These are phyloP conservation scores for Millerago galiae DNA, from an alignment of 805 yeast genomes.

Conservation along the genomic window DNA sequence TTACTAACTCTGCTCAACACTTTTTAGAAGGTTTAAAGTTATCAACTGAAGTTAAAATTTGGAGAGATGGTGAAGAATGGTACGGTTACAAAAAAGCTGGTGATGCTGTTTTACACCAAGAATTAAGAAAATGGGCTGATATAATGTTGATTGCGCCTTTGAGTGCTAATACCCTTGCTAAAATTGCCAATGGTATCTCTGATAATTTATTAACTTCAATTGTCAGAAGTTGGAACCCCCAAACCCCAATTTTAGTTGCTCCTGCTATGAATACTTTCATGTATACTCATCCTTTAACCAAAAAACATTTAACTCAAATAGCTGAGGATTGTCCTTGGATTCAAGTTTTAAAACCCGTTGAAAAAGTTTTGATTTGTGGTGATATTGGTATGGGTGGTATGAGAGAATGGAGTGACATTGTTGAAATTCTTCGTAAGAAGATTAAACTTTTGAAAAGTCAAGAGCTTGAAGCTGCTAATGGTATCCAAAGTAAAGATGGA, in stretches of 20 bases:
- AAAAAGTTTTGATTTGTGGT: slow-evolving; percentile 73
- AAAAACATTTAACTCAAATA: slow-evolving; percentile 56
- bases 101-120: slow-evolving; percentile 75
- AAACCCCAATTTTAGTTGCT: slow-evolving; percentile 66
- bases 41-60: slow-evolving; percentile 68
- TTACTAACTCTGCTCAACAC: slow-evolving; percentile 71
- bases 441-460: slow-evolving; percentile 11
- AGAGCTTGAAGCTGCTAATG: slow-evolving; percentile 26
- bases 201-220: slow-evolving; percentile 71
- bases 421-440: slow-evolving; percentile 44
- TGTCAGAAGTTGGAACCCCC: slow-evolving; percentile 72
- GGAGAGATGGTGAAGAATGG: slow-evolving; percentile 87
- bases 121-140: slow-evolving; percentile 81
- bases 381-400: slow-evolving; percentile 91
- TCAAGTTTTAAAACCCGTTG: slow-evolving; percentile 71
- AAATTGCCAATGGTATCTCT: slow-evolving; percentile 69
- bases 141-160: slow-evolving; percentile 69
- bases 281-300: slow-evolving; percentile 75
- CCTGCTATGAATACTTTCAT: slow-evolving; percentile 87
- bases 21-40: slow-evolving; percentile 58
- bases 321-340: slow-evolving; percentile 71
- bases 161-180: slow-evolving; percentile 74
- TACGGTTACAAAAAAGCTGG: slow-evolving; percentile 43
- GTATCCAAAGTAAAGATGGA: slow-evolving; percentile 7
- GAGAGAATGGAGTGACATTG: slow-evolving; percentile 84